Evolutionary conservation across 345 rosid species (phyloP), one percentile per base, ranked within the genome.

Genomic region (Combretum micranthum): DNA sequence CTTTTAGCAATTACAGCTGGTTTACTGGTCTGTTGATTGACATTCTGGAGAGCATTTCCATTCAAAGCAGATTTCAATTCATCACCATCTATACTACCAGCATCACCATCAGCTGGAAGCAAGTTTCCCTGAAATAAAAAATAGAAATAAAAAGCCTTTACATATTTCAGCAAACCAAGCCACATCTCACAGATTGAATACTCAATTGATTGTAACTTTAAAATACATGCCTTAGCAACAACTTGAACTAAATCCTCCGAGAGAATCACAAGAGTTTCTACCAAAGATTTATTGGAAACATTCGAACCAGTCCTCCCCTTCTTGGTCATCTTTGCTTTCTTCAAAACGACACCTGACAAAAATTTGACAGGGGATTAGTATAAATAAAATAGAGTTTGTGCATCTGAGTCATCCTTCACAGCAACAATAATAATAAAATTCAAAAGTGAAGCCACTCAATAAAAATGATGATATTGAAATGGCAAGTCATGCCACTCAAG

Each of bases 191-290:
- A 62, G 45, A 42, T 44, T 59, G 42, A 32, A 32, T 32, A 32
- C 39, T 32, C 6, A 48, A 15, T 18, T 44, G 37, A 47, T 44
- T 16, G 26, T n/a, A 63, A 50, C 15, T 0, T 21, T 43, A 44
- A 26, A 56, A 53, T 20, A 57, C 67, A 66, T 73, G 84, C 98
- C 88, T 77, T 82, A 0, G 91, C 91, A 75, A 88, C 74, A 46
- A 88, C 80, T 84, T 88, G 92, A 72, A 81, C 98, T 66, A 91
- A 80, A 68, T 88, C 83, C 47, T 64, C 60, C 1, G 96, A 69
- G 19, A 70, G 75, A 58, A 91, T 79, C 55, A 88, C 83, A 62
- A 88, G 88, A 1, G 95, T 83, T 56, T 84, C 83, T 47, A 91
- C 64, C 58, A 82, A 58, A 64, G 39, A 69, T 54, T 78, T 85